phyloP scores from a whole-genome alignment of 768 basidiomycete genomes.

The Tricholoma sp. region DNA sequence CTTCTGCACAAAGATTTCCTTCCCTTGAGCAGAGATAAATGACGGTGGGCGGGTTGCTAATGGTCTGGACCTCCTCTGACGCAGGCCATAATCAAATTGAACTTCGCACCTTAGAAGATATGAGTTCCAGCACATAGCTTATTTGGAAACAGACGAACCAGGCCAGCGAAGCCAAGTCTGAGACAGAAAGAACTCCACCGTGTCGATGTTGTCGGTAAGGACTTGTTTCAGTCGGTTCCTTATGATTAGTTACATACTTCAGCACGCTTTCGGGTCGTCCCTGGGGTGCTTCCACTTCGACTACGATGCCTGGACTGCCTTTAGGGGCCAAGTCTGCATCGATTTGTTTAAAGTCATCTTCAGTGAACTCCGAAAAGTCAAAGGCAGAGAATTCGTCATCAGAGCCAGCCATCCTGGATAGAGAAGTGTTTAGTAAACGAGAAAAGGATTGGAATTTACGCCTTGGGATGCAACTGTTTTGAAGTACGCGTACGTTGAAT shows the following conservation, averaged over 20 bases:
- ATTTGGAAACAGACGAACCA: slow-evolving; percentile 39
- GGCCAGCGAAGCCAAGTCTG: slow-evolving; percentile 54
- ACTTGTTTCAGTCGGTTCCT: slow-evolving; percentile 11
- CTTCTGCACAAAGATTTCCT: slow-evolving; percentile 50
- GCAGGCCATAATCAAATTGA: slow-evolving; percentile 72
- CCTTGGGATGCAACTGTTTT: not conserved
- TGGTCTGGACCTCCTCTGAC: slow-evolving; percentile 47
- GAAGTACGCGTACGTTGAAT: not conserved
- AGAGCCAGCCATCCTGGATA: not conserved
- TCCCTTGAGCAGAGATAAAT: slow-evolving; percentile 55
- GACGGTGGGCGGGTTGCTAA: slow-evolving; percentile 46
- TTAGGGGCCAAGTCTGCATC: slow-evolving; percentile 32
- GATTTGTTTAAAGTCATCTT: slow-evolving; percentile 47
- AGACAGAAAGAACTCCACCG: slow-evolving; percentile 48
- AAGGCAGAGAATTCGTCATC: slow-evolving; percentile 44
- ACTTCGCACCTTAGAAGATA: slow-evolving; percentile 64
- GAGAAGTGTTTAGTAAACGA: not conserved
- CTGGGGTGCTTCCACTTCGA: slow-evolving; percentile 25
- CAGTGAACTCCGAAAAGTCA: slow-evolving; percentile 52
- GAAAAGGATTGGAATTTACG: too few species aligned
- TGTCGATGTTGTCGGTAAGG: slow-evolving; percentile 43
- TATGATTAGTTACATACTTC: not conserved
- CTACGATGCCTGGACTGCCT: slow-evolving; percentile 27
- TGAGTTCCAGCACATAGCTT: not conserved
- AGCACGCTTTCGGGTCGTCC: not conserved